These are phyloP conservation scores for Euphorbia corollata DNA, from an alignment of 441 rosid genomes.

Conservation along the genomic window DNA sequence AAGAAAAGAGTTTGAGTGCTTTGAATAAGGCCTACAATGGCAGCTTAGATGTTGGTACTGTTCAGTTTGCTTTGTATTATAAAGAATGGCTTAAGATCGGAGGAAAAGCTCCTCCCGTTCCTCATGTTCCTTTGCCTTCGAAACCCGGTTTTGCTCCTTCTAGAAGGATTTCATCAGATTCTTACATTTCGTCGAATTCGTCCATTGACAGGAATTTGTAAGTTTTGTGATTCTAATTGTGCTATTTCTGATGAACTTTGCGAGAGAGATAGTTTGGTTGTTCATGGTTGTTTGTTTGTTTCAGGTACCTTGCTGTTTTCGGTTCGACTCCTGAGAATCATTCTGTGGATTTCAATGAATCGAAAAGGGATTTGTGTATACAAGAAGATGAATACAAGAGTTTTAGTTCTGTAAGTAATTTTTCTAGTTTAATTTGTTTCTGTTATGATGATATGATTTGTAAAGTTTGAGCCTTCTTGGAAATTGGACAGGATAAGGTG, in stretches of 20 bases:
- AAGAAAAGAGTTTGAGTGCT: constrained; percentile 29
- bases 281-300: constrained; percentile 14
- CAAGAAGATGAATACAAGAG: constrained; percentile 29
- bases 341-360: constrained; percentile 23
- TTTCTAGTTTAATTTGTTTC: too few species aligned
- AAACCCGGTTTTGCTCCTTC: constrained; percentile 28
- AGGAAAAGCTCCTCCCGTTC: constrained; percentile 35
- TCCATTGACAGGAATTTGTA: constrained; percentile 38
- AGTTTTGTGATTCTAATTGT: constrained; percentile 17
- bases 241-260: not conserved
- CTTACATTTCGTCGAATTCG: constrained; percentile 27
- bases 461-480: too few species aligned
- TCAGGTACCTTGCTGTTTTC: constrained; percentile 42
- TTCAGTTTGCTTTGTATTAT: constrained; percentile 42
- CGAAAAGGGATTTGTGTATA: constrained; percentile 19
- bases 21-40: constrained; percentile 38
- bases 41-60: constrained; percentile 44
- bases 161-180: constrained; percentile 47
- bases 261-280: not conserved
- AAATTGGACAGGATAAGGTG: constrained; percentile 29
- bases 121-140: constrained; percentile 43
- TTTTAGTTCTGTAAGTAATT: constrained; percentile 34
- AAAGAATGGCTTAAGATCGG: constrained; percentile 51
- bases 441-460: too few species aligned
- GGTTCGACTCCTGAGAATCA: constrained; percentile 25